phyloP scores from a whole-genome alignment of 495 filamentous ascomycete genomes.

The Penicillium simplicissimum region DNA sequence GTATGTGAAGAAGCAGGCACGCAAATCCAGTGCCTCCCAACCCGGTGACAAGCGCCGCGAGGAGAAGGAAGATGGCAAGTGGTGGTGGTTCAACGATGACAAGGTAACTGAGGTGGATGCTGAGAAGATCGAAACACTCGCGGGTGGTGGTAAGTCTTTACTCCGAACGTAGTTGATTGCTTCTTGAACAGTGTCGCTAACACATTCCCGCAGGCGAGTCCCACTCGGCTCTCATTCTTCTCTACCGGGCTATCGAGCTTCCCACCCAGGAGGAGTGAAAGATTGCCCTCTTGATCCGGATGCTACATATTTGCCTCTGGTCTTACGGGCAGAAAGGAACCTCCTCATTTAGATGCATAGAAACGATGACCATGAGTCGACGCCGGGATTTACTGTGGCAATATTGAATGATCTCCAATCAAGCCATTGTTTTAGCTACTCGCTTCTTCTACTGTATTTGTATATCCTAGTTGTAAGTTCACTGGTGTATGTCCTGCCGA shows the following conservation, averaged over 20 bases:
- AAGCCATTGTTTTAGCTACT: neutral
- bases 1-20: slow-evolving; percentile 88
- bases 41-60: slow-evolving; percentile 66
- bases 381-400: slow-evolving; percentile 4
- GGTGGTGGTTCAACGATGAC: slow-evolving; percentile 99
- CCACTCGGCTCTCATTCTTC: slow-evolving; percentile 89
- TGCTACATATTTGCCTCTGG: slow-evolving; percentile 6
- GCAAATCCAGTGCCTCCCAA: slow-evolving; percentile 54
- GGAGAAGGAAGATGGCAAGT: slow-evolving; percentile 89
- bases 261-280: slow-evolving; percentile 52
- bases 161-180: neutral
- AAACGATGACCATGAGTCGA: slow-evolving; percentile 30
- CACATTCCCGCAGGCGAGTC: slow-evolving; percentile 64
- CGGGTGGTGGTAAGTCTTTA: slow-evolving; percentile 74
- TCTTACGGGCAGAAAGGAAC: slow-evolving; percentile 4
- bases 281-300: neutral
- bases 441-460: neutral
- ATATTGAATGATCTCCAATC: neutral
- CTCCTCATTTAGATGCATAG: slow-evolving; percentile 32
- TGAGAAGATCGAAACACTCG: slow-evolving; percentile 86
- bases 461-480: neutral
- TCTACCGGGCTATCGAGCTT: slow-evolving; percentile 82
- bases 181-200: slow-evolving; percentile 19
- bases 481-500: too few species aligned
- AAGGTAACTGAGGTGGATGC: slow-evolving; percentile 90